Percentiles rank a stretch among this genome's conserved stretches.
These are phyloP conservation scores for Populus hybrid DNA, from an alignment of 441 rosid genomes.

Conservation along the genomic window DNA sequence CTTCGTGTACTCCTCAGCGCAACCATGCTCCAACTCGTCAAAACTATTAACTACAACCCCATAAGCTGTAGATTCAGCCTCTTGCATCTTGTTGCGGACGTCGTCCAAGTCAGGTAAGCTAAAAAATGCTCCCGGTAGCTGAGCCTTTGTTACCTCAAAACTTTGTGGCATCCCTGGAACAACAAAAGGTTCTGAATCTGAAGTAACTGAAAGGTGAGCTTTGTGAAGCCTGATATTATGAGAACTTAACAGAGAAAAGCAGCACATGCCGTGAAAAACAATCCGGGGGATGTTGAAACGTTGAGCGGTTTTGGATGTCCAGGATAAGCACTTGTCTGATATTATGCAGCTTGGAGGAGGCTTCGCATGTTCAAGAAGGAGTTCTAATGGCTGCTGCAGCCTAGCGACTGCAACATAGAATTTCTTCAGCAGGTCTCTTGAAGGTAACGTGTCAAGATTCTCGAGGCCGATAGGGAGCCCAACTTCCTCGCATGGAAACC, in stretches of 20 bases:
- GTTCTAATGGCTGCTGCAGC: conserved; percentile 25
- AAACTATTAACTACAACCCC: too few relatives aligned
- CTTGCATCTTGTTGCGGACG: too few relatives aligned
- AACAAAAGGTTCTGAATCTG: conserved; percentile 21
- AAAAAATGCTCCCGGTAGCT: too few relatives aligned
- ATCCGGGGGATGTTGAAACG: conserved; percentile 29
- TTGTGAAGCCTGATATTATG: conserved; percentile 8
- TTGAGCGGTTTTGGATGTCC: conserved; percentile 21
- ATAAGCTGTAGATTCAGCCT: too few relatives aligned
- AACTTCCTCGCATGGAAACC: conserved; percentile 23
- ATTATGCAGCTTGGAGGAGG: conserved; percentile 30
- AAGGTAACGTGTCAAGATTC: conserved; percentile 29
- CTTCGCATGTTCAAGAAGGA: conserved; percentile 8
- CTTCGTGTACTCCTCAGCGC: too few relatives aligned
- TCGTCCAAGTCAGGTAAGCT: too few relatives aligned
- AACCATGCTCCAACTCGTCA: too few relatives aligned
- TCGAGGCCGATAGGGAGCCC: conserved; percentile 28
- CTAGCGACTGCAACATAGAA: conserved; percentile 20
- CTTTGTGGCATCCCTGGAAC: conserved; percentile 30
- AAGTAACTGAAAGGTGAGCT: conserved; percentile 17
- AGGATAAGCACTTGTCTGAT: conserved; percentile 26
- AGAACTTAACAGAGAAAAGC: conserved; percentile 18
- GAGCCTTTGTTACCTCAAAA: too few relatives aligned
- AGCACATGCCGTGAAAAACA: conserved; percentile 36
- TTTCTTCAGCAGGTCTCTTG: conserved; percentile 22